Base-by-base conservation (phyloP, 441 rosid species). In the Aleurites moluccanus region DNA sequence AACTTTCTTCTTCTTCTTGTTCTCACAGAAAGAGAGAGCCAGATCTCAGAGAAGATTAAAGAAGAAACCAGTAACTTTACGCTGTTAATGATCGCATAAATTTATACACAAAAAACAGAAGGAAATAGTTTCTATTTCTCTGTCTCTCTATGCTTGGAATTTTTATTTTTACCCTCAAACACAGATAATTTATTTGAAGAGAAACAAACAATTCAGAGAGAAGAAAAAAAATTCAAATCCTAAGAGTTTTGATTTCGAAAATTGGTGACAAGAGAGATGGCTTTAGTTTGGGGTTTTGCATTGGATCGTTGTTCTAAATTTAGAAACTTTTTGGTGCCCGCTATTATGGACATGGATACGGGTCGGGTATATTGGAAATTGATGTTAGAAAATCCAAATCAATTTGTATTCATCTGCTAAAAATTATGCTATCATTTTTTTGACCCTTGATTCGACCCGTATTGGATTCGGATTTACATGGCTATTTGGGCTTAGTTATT, bases 11-110 rank as follows among this genome's bases (percentile, higher is more conserved):
- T 75, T 27, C 44, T 67, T 67, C 28, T 65, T 50, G 49, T 3
- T 50, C 14, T 62, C 2, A n/a, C 14, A 63, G 23, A 59, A 70
- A 30, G 25, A 71, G 45, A 33, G 71, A 64, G 50, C 23, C 76
- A 77, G 80, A 77, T 77, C 76, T 77, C 76, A 53, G 56, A 21
- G 69, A 35, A 72, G 67, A 28, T 38, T 6, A 6, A 44, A 38
- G 63, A 62, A 65, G 71, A 10, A 11, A 65, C 71, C 47, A 44
- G 47, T 44, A 44, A 44, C 47, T 44, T 14, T 74, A 56, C 28
- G 57, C 44, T 45, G 25, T 10, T 20, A 47, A 62, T 63, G 76
- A 73, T 73, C 76, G 49, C 76, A 45, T 45, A 72, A 21, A 57
- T 7, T 10, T 57, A 49, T 23, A 47, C 9, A 45, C 20, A n/a